Base-by-base conservation (phyloP, 352 stramenopile genomes). In the Pythium scleroteichum region DNA sequence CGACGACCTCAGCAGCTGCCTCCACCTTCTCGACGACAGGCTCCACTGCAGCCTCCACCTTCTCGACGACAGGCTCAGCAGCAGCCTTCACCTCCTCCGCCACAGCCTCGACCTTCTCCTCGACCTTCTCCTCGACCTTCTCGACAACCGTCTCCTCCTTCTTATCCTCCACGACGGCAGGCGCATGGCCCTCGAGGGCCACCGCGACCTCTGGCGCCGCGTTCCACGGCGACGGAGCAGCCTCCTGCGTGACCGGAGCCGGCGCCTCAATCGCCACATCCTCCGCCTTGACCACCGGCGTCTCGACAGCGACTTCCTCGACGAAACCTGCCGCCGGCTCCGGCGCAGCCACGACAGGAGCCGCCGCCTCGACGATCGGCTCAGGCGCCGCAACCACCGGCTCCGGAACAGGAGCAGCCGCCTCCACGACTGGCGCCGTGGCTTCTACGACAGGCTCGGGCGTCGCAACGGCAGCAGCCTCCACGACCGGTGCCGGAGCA, bases 1-100 rank as follows among this genome's bases (percentile, higher is more conserved):
- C 33, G 38, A 39, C 42, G 19, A n/a, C 6, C 38, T 44, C 38
- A 7, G 32, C 40, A 20, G 63, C 58, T 17, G 64, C 54, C 57
- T 78, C 66, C n/a, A 68, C 54, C 52, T 69, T 65, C 40, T 60
- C 63, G 3, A 44, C 42, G 33, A 57, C 50, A 32, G 9, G 48
- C 51, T 16, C 38, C 12, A 29, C 40, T 2, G 20, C 22, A 20
- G 13, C 33, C n/a, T 54, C 48, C 2, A 54, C 48, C 48, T 54
- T 54, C n/a, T 49, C 51, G 22, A 44, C 35, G 38, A 49, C 40
- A 16, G 17, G 35, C 19, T 59, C 49, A 27, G 26, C 26, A 44
- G 40, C 44, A 16, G 19, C 41, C 45, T 29, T 14, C 38, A 33
- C 19, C 57, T 53, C 35, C 53, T 68, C 53, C n/a, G 40, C 53